These are phyloP conservation scores for Wickerhamiella occidentalis DNA, from an alignment of 805 yeast genomes.

Conservation along the genomic window DNA sequence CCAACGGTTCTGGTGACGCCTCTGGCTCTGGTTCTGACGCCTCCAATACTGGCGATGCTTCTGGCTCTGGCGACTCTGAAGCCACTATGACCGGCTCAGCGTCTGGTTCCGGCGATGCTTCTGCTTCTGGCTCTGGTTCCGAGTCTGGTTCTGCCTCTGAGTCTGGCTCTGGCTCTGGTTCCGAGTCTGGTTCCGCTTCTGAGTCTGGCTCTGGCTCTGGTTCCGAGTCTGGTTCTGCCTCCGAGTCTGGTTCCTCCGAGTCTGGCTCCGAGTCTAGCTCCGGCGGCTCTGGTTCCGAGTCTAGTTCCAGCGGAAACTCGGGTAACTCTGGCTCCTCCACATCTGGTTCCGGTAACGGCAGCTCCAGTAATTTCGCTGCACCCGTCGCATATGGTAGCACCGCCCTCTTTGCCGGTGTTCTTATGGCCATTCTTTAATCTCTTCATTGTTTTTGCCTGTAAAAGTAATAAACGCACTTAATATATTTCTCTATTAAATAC, in stretches of 20 bases:
- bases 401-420: conserved; percentile 8
- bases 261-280: background rate
- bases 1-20: conserved; percentile 4
- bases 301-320: conserved; percentile 1
- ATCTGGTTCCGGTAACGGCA: background rate
- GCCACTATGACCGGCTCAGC: conserved; percentile 1
- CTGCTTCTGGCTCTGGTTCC: background rate
- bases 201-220: no score
- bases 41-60: background rate
- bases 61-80: background rate
- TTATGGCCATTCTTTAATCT: conserved; percentile 5
- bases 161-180: background rate
- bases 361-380: conserved; percentile 5
- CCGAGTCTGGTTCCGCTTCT: background rate
- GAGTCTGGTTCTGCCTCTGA: no score
- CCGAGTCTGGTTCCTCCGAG: background rate
- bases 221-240: background rate
- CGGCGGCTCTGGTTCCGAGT: conserved; percentile 1
- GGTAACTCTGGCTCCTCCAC: conserved; percentile 7
- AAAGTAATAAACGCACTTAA: background rate
- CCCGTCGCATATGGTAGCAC: conserved; percentile 5
- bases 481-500: background rate
- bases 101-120: conserved; percentile 2
- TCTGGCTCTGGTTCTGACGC: conserved; percentile 5
- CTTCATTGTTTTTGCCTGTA: background rate